Conservation (phyloP, 371 early-diverging fungal genomes). For the Gilbertella persicaria region DNA sequence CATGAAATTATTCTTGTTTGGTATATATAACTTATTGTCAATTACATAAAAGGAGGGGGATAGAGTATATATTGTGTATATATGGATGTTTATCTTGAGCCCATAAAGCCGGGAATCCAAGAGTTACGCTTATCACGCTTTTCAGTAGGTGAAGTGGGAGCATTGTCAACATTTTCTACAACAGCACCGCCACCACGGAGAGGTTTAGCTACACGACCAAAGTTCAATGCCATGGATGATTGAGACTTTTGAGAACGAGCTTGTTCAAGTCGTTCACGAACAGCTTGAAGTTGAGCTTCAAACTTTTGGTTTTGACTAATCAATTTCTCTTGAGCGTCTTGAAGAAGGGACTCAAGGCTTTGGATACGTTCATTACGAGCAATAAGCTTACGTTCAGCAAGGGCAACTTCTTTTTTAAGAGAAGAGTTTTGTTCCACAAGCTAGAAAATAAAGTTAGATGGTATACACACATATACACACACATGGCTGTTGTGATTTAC, state of each 20-base stretch:
- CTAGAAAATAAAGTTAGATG: slow-evolving; percentile 26
- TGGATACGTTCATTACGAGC: slow-evolving; percentile 93
- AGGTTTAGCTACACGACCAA: slow-evolving; percentile 90
- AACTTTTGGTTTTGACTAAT: slow-evolving; percentile 84
- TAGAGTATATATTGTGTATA: slow-evolving; percentile 6
- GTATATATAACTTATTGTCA: no score
- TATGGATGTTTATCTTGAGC: slow-evolving; percentile 27
- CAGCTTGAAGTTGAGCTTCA: slow-evolving; percentile 74
- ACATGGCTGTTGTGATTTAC: slow-evolving; percentile 71
- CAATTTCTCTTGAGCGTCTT: slow-evolving; percentile 75
- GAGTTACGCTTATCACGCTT: slow-evolving; percentile 34
- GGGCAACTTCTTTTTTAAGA: slow-evolving; percentile 88
- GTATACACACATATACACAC: neutral
- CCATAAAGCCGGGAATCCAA: slow-evolving; percentile 45
- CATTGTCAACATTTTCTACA: slow-evolving; percentile 10
- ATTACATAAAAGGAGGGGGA: neutral
- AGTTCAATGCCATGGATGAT: slow-evolving; percentile 59
- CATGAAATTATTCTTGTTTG: no score
- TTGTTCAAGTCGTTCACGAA: slow-evolving; percentile 77
- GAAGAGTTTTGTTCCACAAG: slow-evolving; percentile 93
- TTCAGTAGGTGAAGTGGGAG: slow-evolving; percentile 26
- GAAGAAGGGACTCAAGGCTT: slow-evolving; percentile 83
- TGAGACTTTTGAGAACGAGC: slow-evolving; percentile 61
- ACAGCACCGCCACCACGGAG: slow-evolving; percentile 82
- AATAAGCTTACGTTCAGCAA: slow-evolving; percentile 88